Percentiles rank a stretch among this genome's conserved stretches.
These are phyloP conservation scores for Phytophthora foliorum DNA, from an alignment of 352 stramenopile species.

Conservation along the genomic window DNA sequence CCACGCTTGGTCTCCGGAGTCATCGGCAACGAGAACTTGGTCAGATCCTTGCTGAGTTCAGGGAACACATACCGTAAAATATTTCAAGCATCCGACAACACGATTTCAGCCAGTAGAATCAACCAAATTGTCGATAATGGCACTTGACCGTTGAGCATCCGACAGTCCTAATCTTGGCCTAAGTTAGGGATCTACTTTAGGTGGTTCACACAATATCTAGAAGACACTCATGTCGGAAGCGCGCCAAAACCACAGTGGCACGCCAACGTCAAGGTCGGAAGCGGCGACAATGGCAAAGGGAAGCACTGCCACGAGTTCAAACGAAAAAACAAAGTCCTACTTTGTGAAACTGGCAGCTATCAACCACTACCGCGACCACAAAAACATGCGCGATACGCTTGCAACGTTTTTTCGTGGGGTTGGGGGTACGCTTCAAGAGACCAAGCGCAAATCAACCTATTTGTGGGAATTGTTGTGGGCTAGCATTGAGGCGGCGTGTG, in stretches of 20 bases:
- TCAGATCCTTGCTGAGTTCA: too few species aligned
- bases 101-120: too few species aligned
- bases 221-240: too few species aligned
- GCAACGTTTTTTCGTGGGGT: constrained; percentile 3
- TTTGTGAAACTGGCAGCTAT: not conserved
- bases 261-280: not conserved
- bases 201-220: too few species aligned
- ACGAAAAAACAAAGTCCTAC: not conserved
- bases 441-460: constrained; percentile 6
- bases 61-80: too few species aligned
- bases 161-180: too few species aligned
- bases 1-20: too few species aligned
- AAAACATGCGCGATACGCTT: constrained; percentile 2
- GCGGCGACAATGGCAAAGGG: constrained; percentile 2
- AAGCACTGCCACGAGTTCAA: constrained; percentile 5
- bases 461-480: constrained; percentile 1
- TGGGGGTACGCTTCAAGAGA: not conserved
- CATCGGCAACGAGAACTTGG: too few species aligned
- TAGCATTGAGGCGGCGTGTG: not conserved
- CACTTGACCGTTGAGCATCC: too few species aligned
- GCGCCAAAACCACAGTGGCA: constrained; percentile 10
- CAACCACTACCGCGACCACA: constrained; percentile 5
- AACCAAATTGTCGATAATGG: too few species aligned
- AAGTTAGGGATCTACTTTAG: too few species aligned
- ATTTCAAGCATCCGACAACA: too few species aligned